These are phyloP conservation scores for Carex littledalei DNA, from an alignment of 176 grass and related monocot species.

Conservation along the genomic window DNA sequence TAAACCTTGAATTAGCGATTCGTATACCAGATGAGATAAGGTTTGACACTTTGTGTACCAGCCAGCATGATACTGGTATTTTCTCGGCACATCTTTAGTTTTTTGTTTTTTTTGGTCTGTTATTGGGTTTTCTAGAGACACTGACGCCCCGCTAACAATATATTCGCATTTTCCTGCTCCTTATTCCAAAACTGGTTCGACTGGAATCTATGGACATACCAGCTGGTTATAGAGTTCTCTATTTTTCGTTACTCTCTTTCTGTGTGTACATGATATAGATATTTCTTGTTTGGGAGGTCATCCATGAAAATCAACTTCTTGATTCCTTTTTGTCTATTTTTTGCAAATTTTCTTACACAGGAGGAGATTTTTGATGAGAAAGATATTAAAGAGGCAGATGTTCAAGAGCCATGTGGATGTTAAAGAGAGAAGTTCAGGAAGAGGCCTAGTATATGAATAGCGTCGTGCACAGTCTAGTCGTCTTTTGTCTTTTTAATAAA, in stretches of 20 bases:
- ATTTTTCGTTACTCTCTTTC: neutral
- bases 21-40: neutral
- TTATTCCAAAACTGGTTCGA: too few species aligned
- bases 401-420: neutral
- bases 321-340: neutral
- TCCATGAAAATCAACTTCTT: neutral
- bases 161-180: too few species aligned
- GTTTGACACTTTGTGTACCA: neutral
- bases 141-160: too few species aligned
- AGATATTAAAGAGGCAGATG: conserved; percentile 48
- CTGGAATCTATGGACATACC: neutral
- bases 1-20: neutral
- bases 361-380: conserved; percentile 90
- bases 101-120: neutral
- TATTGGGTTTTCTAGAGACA: neutral
- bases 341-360: conserved; percentile 9
- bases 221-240: neutral
- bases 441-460: neutral
- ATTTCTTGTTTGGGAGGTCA: neutral
- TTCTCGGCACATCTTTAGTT: neutral
- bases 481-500: neutral
- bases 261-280: neutral
- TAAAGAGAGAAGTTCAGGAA: neutral
- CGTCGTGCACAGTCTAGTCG: neutral
- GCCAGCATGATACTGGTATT: neutral